These are phyloP conservation scores for Fusarium sp. DNA, from an alignment of 2,329 filamentous ascomycete genomes.

Conservation along the genomic window DNA sequence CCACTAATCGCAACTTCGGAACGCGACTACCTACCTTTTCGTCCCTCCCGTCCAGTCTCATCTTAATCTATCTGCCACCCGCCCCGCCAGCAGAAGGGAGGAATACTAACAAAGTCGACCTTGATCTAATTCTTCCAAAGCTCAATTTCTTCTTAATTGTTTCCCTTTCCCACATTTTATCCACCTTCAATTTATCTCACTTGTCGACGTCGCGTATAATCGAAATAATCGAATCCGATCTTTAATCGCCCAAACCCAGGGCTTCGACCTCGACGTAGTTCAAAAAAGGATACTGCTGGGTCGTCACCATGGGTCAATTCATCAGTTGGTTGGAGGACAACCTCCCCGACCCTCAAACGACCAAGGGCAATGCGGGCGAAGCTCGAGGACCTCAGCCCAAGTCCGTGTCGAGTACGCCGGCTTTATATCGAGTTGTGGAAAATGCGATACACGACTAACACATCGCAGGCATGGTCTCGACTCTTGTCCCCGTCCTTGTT, in stretches of 20 bases:
- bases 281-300: constrained; percentile 20
- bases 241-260: constrained; percentile 11
- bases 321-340: constrained; percentile 54
- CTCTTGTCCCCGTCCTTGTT: constrained; percentile 64
- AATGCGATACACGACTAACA: constrained; percentile 13
- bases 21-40: constrained; percentile 28
- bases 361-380: constrained; percentile 38
- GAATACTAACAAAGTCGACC: not conserved
- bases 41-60: constrained; percentile 3
- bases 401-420: constrained; percentile 50
- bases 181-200: not conserved
- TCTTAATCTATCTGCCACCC: constrained; percentile 40
- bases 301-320: constrained; percentile 52
- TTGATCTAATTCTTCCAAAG: constrained; percentile 2
- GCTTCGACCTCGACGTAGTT: constrained; percentile 1
- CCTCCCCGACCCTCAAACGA: constrained; percentile 36
- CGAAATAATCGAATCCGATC: constrained; percentile 5
- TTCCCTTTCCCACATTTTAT: not conserved
- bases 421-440: not conserved
- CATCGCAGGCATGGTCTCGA: constrained; percentile 57
- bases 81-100: constrained; percentile 19
- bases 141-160: constrained; percentile 20
- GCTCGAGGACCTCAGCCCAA: constrained; percentile 44
- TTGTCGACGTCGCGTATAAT: constrained; percentile 1
- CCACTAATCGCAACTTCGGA: constrained; percentile 6